A percentile compares a stretch with the other conserved stretches of the same genome.
Conservation (phyloP, 2,329 filamentous ascomycete genomes). For the Ambrosiella beaveri region DNA sequence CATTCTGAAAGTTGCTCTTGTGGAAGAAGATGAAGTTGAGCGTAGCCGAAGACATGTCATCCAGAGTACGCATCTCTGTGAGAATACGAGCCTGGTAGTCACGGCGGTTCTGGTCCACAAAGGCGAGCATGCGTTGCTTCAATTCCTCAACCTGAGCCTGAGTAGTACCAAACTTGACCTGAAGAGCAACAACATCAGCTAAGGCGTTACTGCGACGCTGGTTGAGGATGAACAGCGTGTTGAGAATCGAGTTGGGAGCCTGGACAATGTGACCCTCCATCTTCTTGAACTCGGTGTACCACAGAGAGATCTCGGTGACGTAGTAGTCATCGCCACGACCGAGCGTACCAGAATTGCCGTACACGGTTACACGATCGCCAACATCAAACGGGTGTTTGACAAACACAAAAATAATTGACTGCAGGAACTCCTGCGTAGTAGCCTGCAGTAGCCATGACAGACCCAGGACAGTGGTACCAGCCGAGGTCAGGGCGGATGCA, state of each 20-base stretch:
- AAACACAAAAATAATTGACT: conserved; percentile 89
- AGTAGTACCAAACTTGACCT: conserved; percentile 77
- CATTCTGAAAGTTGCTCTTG: conserved; percentile 94
- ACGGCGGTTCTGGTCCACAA: conserved; percentile 69
- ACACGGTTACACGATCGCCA: conserved; percentile 79
- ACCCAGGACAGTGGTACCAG: conserved; percentile 72
- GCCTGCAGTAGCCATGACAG: conserved; percentile 85
- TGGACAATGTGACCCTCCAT: conserved; percentile 95
- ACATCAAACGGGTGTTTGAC: conserved; percentile 97
- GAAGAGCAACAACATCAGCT: conserved; percentile 68
- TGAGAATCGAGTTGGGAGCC: conserved; percentile 84
- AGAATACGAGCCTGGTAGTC: conserved; percentile 78
- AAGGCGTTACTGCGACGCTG: conserved; percentile 77
- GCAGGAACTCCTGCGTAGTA: conserved; percentile 84
- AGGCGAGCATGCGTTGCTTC: conserved; percentile 63
- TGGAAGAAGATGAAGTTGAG: conserved; percentile 95
- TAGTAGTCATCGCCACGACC: conserved; percentile 85
- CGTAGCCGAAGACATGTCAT: conserved; percentile 68
- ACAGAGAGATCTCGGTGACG: conserved; percentile 78
- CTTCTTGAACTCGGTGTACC: conserved; percentile 97
- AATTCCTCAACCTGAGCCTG: conserved; percentile 68
- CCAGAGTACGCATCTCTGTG: conserved; percentile 64
- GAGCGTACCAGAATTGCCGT: conserved; percentile 69
- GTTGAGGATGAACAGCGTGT: conserved; percentile 86
- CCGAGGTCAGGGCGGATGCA: conserved; percentile 77